Percentiles rank a stretch among this genome's conserved stretches.
Evolutionary conservation across 1,284 basidiomycete genomes (phyloP).

Genomic region (Cryptococcus wingfieldii): DNA sequence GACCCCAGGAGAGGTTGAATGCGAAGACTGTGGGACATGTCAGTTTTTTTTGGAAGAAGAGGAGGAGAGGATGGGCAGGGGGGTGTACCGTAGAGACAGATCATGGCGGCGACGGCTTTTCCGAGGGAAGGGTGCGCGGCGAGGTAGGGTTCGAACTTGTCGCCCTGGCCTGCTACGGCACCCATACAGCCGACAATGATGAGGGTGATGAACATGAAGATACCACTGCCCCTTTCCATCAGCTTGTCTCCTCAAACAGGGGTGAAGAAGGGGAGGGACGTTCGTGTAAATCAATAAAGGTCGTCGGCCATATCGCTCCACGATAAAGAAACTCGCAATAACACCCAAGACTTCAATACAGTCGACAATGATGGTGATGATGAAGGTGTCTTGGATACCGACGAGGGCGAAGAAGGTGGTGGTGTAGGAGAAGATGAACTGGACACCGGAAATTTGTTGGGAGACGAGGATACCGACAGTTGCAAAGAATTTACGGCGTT

Average conservation of each 20-base stretch:
- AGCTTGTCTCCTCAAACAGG: not conserved
- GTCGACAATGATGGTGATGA: slow-evolving; percentile 48
- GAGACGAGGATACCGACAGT: slow-evolving; percentile 49
- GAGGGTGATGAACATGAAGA: slow-evolving; percentile 50
- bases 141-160: slow-evolving; percentile 25
- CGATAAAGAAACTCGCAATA: slow-evolving; percentile 47
- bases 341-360: slow-evolving; percentile 49
- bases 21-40: slow-evolving; percentile 30
- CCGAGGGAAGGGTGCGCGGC: slow-evolving; percentile 24
- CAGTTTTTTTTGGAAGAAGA: no score
- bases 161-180: slow-evolving; percentile 29
- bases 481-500: slow-evolving; percentile 45
- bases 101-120: slow-evolving; percentile 50
- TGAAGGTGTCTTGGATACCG: slow-evolving; percentile 47
- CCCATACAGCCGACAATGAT: slow-evolving; percentile 48
- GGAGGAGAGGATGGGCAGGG: no score
- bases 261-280: not conserved
- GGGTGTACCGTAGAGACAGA: slow-evolving; percentile 46
- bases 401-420: slow-evolving; percentile 43
- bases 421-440: slow-evolving; percentile 48
- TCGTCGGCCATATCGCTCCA: slow-evolving; percentile 51
- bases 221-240: slow-evolving; percentile 21
- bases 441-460: slow-evolving; percentile 46
- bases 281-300: slow-evolving; percentile 47
- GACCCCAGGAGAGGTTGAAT: slow-evolving; percentile 52